Evolutionary conservation across 2,329 filamentous ascomycete genomes (phyloP), one percentile per base, ranked within the genome.

Genomic region (Pseudopyrenochaeta lycopersici): DNA sequence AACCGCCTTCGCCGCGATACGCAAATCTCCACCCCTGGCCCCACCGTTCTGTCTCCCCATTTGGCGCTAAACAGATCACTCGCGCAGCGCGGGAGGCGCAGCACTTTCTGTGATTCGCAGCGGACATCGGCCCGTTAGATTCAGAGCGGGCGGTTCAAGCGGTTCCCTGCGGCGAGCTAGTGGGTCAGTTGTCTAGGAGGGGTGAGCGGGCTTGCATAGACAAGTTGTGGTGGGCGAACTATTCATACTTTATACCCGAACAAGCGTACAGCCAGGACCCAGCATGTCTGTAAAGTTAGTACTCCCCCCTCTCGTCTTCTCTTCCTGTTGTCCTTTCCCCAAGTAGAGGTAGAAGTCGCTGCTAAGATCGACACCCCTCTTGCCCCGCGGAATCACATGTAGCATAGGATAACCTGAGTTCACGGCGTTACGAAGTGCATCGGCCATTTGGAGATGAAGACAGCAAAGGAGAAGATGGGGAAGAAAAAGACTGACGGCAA

Each of bases 261-360:
- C 60, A 61, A 56, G 57, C 56, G 56, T 56, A 46, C 48, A 53
- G 52, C 41, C 57, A 55, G 45, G 59, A 52, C 58, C 52, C 57
- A 64, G 33, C 44, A 77, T 77, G 74, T 76, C 74, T 56, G 70
- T 77, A 65, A 77, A 77, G 75, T 77, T 50, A 72, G 74, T 75
- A 63, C 54, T 46, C 29, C 43, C 59, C 56, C 52, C 39, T 40
- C 41, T 36, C 33, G 35, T 43, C 43, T 43, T 51, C 21, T 31
- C 21, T 33, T 10, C 9, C 18, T 20, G 12, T 18, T n/a, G 12
- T 20, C 23, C 23, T 15, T 7, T 36, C 41, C 43, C 39, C 32
- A 32, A 36, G 12, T 42, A 31, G 33, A 15, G 21, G 44, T 44
- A 36, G 48, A 17, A 46, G 49, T 49, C 30, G 36, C 38, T 43